phyloP scores from a whole-genome alignment of 495 filamentous ascomycete species.

The Talaromyces borbonicus region DNA sequence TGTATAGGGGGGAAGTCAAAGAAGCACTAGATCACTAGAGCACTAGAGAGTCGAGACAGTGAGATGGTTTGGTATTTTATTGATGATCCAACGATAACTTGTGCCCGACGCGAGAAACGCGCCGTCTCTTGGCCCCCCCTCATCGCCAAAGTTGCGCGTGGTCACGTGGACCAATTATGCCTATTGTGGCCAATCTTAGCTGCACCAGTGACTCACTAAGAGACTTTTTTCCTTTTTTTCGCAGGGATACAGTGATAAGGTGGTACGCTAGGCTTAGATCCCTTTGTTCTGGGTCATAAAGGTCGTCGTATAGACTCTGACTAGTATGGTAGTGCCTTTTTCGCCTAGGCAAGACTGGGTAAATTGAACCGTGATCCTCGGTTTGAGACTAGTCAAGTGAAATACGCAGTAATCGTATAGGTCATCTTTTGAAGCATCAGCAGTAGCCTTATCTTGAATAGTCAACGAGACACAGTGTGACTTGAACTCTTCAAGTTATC shows the following conservation, averaged over 20 bases:
- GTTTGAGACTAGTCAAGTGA: constrained; percentile 1
- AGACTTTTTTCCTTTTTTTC: too few relatives aligned
- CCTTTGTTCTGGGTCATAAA: neutral
- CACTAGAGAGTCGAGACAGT: too few relatives aligned
- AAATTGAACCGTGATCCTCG: neutral
- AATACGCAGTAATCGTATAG: neutral
- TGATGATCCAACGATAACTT: too few relatives aligned
- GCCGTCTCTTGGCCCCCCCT: neutral
- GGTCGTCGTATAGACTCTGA: neutral
- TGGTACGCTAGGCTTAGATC: too few relatives aligned
- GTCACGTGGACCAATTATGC: constrained; percentile 3
- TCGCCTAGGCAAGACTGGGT: constrained; percentile 1
- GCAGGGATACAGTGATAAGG: too few relatives aligned
- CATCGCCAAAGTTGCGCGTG: constrained; percentile 5
- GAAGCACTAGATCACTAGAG: neutral
- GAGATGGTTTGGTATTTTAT: too few relatives aligned
- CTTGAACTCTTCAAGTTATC: too few relatives aligned
- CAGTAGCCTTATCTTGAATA: too few relatives aligned
- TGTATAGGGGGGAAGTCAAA: neutral
- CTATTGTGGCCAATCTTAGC: constrained; percentile 1
- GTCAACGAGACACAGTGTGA: too few relatives aligned
- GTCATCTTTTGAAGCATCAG: too few relatives aligned
- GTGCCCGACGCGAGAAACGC: constrained; percentile 3
- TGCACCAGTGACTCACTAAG: neutral
- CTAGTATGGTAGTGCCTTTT: neutral